These are phyloP conservation scores for Gnomoniopsis sp. DNA, from an alignment of 2,329 filamentous ascomycete genomes.

Conservation along the genomic window DNA sequence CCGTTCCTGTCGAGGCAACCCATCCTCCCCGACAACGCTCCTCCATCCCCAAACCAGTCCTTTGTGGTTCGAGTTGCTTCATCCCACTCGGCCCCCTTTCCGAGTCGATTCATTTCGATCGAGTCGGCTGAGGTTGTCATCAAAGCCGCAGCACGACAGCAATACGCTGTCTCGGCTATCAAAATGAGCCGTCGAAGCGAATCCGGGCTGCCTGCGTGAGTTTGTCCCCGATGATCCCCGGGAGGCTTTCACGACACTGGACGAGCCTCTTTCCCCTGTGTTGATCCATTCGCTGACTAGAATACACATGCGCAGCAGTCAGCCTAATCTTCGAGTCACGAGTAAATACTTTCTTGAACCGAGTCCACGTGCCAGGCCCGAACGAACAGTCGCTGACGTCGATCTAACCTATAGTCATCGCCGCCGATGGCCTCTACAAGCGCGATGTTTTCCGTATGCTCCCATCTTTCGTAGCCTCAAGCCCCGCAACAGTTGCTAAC, in stretches of 20 bases:
- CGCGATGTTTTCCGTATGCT: slow-evolving; percentile 96
- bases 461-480: background rate
- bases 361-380: slow-evolving; percentile 18
- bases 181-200: slow-evolving; percentile 52
- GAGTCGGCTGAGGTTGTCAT: slow-evolving; percentile 10
- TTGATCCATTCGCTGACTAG: slow-evolving; percentile 5
- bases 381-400: slow-evolving; percentile 33
- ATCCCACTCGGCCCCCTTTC: background rate
- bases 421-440: slow-evolving; percentile 97
- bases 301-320: slow-evolving; percentile 40
- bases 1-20: background rate
- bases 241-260: slow-evolving; percentile 16
- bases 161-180: slow-evolving; percentile 25
- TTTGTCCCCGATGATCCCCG: slow-evolving; percentile 24
- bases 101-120: background rate
- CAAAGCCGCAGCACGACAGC: slow-evolving; percentile 19
- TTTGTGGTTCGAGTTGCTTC: background rate
- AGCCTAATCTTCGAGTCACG: slow-evolving; percentile 87
- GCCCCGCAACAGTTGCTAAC: slow-evolving; percentile 27
- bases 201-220: slow-evolving; percentile 62
- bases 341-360: slow-evolving; percentile 56
- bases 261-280: slow-evolving; percentile 11
- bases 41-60: background rate
- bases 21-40: slow-evolving; percentile 6
- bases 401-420: slow-evolving; percentile 69